Evolutionary conservation across 139 green algal genomes (phyloP).

Genomic region (Zygnema circumcarinatum): DNA sequence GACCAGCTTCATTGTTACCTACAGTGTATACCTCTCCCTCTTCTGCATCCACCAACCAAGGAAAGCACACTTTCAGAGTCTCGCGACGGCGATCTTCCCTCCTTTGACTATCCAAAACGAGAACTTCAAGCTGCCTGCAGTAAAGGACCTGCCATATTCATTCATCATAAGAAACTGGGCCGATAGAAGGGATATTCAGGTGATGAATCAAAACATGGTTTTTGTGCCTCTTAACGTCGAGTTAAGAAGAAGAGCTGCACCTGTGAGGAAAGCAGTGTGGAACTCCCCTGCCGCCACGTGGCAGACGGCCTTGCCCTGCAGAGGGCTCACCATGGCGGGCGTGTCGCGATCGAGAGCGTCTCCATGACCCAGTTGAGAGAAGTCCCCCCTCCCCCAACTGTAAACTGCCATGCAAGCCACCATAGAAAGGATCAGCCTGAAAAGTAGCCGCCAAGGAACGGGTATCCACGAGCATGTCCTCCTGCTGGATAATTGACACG

Average conservation of each 20-base stretch:
- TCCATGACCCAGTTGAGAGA: slow-evolving; percentile 24
- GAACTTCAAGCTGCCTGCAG: too few species aligned
- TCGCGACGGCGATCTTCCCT: too few species aligned
- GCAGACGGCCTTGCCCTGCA: slow-evolving; percentile 1
- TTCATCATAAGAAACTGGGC: too few species aligned
- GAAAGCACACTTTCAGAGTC: too few species aligned
- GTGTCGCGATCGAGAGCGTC: background rate
- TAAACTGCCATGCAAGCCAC: slow-evolving; percentile 38
- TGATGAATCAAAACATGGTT: too few species aligned
- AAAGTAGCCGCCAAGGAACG: background rate
- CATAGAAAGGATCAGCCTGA: background rate
- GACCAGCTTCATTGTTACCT: slow-evolving; percentile 47
- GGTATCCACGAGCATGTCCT: background rate
- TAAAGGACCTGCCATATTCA: too few species aligned
- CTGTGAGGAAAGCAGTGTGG: slow-evolving; percentile 17
- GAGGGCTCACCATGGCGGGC: background rate
- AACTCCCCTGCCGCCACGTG: slow-evolving; percentile 17
- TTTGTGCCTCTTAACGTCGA: too few species aligned
- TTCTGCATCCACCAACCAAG: background rate
- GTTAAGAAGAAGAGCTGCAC: too few species aligned
- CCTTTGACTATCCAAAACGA: too few species aligned
- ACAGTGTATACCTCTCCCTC: slow-evolving; percentile 37
- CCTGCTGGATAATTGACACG: too few species aligned
- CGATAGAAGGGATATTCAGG: too few species aligned
- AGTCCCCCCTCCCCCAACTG: slow-evolving; percentile 15